Base-by-base conservation (phyloP, 345 rosid species). In the Combretum micranthum region DNA sequence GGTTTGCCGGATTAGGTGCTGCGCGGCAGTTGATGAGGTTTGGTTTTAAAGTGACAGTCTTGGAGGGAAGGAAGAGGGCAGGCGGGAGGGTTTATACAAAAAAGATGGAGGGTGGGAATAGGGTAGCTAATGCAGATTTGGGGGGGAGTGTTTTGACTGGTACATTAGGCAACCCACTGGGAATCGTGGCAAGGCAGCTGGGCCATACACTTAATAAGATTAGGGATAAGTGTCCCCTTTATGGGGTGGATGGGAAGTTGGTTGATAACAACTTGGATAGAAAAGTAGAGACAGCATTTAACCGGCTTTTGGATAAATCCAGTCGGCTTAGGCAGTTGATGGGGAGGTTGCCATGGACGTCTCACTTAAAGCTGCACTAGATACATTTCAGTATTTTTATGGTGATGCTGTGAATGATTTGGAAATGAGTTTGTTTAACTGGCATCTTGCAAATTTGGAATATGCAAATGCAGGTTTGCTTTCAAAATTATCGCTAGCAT, bases 71-170 rank as follows among this genome's bases (percentile, higher is more conserved):
- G 79, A 93, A 93, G 63, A 80, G 99, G n/a, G 83, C 97, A 0
- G 97, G 99, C 14, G 99, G 99, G 21, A 73, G 97, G 56, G 99
- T 93, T 72, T 93, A 93, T 65, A 89, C 97, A 0, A 93, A 83
- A 69, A 93, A 82, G 75, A 85, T 93, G 99, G 99, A 89, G 67
- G 90, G 91, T 14, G 94, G 82, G 48, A 81, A 69, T 58, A 82
- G 78, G 57, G 67, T 83, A 59, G 99, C 97, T 32, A 82, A 77
- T 6, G 99, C 96, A 14, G 99, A 93, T 86, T 82, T 93, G 62
- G 99, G 99, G 21, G 99, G 99, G 50, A 93, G 96, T 73, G 90
- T 89, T 42, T 79, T 93, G 74, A 93, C 97, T 0, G 99, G 99
- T 46, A 93, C 94, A 0, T 69, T 86, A 59, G 99, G 99, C 21